These are phyloP conservation scores for Cryptococcus sp. DNA, from an alignment of 1,284 basidiomycete genomes.

Conservation along the genomic window DNA sequence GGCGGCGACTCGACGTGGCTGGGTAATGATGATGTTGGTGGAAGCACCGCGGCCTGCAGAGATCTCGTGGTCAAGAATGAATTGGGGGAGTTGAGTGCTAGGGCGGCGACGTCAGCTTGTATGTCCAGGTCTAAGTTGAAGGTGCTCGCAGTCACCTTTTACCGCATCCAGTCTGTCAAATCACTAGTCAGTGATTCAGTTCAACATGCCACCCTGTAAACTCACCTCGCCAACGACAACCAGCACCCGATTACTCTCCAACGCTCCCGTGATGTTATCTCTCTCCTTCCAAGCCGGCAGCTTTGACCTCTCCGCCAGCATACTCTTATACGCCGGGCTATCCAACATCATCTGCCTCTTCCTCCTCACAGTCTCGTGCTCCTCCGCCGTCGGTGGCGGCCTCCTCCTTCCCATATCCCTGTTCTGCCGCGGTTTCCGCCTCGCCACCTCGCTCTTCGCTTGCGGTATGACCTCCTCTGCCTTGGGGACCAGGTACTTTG, in stretches of 20 bases:
- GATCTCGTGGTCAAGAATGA: conserved; percentile 78
- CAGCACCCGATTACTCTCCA: conserved; percentile 65
- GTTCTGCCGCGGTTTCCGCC: conserved; percentile 2
- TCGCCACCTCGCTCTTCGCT: conserved; percentile 5
- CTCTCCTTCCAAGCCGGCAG: conserved; percentile 74
- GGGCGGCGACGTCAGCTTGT: neutral
- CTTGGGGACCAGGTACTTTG: conserved; percentile 61
- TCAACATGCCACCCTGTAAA: conserved; percentile 24
- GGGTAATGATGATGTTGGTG: conserved; percentile 80
- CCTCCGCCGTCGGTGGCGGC: conserved; percentile 55
- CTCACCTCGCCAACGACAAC: conserved; percentile 83
- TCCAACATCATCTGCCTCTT: conserved; percentile 52
- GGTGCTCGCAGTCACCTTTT: conserved; percentile 59
- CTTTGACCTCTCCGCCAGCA: conserved; percentile 59
- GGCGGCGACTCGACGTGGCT: conserved; percentile 84
- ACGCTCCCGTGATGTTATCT: conserved; percentile 60
- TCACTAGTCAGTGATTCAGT: conserved; percentile 35
- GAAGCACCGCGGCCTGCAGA: conserved; percentile 59
- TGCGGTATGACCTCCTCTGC: conserved; percentile 25
- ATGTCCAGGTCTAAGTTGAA: neutral
- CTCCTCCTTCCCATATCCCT: conserved; percentile 41
- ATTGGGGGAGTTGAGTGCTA: conserved; percentile 70
- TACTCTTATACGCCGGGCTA: conserved; percentile 57
- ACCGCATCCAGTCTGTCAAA: conserved; percentile 73
- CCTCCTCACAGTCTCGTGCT: conserved; percentile 59